Evolutionary conservation across 805 yeast genomes (phyloP).

Genomic region (Candida succiphila): DNA sequence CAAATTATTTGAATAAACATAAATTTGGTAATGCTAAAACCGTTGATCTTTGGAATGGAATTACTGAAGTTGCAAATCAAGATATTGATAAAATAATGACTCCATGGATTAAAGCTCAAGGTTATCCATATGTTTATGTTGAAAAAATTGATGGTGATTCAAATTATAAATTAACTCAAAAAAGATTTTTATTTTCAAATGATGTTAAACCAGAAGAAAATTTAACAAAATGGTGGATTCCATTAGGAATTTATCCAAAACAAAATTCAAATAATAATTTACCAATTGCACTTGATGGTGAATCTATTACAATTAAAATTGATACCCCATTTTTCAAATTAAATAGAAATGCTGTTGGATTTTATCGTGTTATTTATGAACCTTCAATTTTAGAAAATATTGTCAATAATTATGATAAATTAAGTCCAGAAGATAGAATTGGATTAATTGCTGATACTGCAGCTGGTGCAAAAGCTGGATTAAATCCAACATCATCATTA

Average conservation of each 20-base stretch:
- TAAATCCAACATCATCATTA: constrained; percentile 31
- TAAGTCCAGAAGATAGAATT: constrained; percentile 41
- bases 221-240: constrained; percentile 48
- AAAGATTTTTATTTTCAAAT: constrained; percentile 57
- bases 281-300: constrained; percentile 10
- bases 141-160: constrained; percentile 10
- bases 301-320: constrained; percentile 7
- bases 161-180: constrained; percentile 36
- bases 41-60: constrained; percentile 60
- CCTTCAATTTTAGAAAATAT: constrained; percentile 28
- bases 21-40: constrained; percentile 66
- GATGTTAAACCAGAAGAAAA: constrained; percentile 58
- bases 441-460: constrained; percentile 49
- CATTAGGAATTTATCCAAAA: constrained; percentile 26
- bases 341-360: constrained; percentile 43
- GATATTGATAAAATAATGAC: constrained; percentile 58
- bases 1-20: constrained; percentile 54
- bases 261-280: constrained; percentile 4
- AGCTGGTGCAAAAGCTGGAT: constrained; percentile 40
- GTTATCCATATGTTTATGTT: constrained; percentile 64
- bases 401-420: constrained; percentile 25
- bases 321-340: constrained; percentile 30
- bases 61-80: constrained; percentile 54
- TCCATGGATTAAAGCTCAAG: constrained; percentile 64
- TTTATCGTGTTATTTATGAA: constrained; percentile 43